Percentiles rank a stretch among this genome's conserved stretches.
Evolutionary conservation across 2,329 filamentous ascomycete genomes (phyloP).

Genomic region (Fusarium sp.): DNA sequence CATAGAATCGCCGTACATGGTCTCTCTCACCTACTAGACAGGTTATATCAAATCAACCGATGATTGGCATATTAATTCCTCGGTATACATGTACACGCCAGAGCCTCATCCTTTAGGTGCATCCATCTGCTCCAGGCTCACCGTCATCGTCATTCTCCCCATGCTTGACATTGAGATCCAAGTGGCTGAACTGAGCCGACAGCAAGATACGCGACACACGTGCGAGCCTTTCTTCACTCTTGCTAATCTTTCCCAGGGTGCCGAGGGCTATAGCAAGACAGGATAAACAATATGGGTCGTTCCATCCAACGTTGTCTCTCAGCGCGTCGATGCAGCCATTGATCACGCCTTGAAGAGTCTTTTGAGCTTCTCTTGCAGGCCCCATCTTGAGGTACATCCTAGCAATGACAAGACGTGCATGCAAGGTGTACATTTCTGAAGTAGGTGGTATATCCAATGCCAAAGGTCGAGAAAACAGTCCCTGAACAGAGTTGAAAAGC

Average conservation of each 20-base stretch:
- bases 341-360: slow-evolving; percentile 33
- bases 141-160: background rate
- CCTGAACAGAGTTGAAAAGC: slow-evolving; percentile 29
- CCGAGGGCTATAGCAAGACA: slow-evolving; percentile 30
- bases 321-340: slow-evolving; percentile 35
- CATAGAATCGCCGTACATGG: too few relatives aligned
- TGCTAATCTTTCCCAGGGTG: slow-evolving; percentile 27
- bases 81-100: too few relatives aligned
- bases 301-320: slow-evolving; percentile 42
- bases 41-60: too few relatives aligned
- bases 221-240: slow-evolving; percentile 22
- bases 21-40: too few relatives aligned
- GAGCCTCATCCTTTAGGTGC: background rate
- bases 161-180: slow-evolving; percentile 13
- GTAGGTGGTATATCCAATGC: slow-evolving; percentile 35
- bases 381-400: slow-evolving; percentile 45
- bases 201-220: slow-evolving; percentile 37
- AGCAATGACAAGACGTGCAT: slow-evolving; percentile 29
- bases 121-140: background rate
- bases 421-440: slow-evolving; percentile 19
- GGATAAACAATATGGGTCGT: slow-evolving; percentile 35
- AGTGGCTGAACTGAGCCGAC: slow-evolving; percentile 42
- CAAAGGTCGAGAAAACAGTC: slow-evolving; percentile 31
- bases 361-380: slow-evolving; percentile 36
- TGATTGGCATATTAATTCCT: too few relatives aligned